Conservation (phyloP, 306 rosid genomes). For the Albizia julibrissin region DNA sequence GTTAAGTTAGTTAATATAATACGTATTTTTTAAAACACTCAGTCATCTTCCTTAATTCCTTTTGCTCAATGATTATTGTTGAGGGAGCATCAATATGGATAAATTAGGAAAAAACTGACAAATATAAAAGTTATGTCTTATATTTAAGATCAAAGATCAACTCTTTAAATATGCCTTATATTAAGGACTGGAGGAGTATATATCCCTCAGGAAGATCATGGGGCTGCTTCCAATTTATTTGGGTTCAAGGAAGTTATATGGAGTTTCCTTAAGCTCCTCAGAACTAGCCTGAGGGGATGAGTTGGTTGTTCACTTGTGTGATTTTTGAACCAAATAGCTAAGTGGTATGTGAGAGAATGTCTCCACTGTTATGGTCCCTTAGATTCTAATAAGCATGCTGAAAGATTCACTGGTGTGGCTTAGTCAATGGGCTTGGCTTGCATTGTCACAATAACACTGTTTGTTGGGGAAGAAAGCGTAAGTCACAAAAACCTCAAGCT, state of each 20-base stretch:
- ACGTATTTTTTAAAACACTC: too few species aligned
- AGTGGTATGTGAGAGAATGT: slow-evolving; percentile 55
- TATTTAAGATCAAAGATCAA: too few species aligned
- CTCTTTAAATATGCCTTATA: too few species aligned
- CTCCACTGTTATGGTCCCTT: slow-evolving; percentile 62
- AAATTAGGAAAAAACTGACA: too few species aligned
- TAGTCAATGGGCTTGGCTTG: slow-evolving; percentile 52
- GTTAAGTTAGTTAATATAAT: too few species aligned
- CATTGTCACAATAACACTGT: slow-evolving; percentile 56
- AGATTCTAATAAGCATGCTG: slow-evolving; percentile 77
- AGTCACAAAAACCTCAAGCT: slow-evolving; percentile 52
- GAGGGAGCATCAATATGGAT: too few species aligned
- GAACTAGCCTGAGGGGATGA: slow-evolving; percentile 59
- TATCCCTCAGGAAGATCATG: slow-evolving; percentile 46
- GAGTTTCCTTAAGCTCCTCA: slow-evolving; percentile 41
- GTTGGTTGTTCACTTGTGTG: slow-evolving; percentile 58
- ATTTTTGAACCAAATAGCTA: slow-evolving; percentile 52
- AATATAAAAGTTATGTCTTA: too few species aligned
- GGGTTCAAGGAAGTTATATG: slow-evolving; percentile 57
- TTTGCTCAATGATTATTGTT: too few species aligned
- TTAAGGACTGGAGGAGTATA: too few species aligned
- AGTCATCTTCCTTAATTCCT: too few species aligned
- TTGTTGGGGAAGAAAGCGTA: slow-evolving; percentile 47
- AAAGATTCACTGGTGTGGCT: slow-evolving; percentile 69
- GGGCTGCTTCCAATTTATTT: slow-evolving; percentile 45